Base-by-base conservation (phyloP, 2,329 filamentous ascomycete genomes). In the Fusarium papillatum region DNA sequence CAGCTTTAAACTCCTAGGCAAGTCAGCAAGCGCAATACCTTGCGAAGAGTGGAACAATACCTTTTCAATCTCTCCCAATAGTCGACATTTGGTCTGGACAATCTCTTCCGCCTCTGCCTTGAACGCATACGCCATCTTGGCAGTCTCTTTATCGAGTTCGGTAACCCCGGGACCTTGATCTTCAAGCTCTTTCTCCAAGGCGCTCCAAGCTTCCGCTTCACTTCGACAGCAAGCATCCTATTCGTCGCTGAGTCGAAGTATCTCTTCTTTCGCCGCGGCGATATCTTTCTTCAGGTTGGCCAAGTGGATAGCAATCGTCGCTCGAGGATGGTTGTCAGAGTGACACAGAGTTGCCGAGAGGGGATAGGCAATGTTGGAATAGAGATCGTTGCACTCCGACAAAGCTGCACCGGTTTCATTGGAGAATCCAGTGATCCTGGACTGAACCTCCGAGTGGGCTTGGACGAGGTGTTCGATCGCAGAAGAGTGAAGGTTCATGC, bases 281-380 rank as follows among this genome's bases (percentile, higher is more conserved):
- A 84, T 66, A 8, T 78, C 73, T 3, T 70, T 64, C 1, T 78
- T 71, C 3, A 84, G 53, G 2, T 46, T 64, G 1, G 72, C 36
- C 5, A 84, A 36, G 24, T 84, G 84, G 3, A 67, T 62, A 0
- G 66, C 68, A 2, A 85, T 72, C 0, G 76, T 82, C 0, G 79
- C 80, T n/a, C 66, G 66, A 1, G 81, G 75, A 11, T 77, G 64
- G 1, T 64, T 71, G 19, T 76, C 64, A 1, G 78, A 77, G 41
- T 80, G 75, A 22, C 83, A 85, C 5, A 83, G 66, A 0, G 84
- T 85, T 2, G 77, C 79, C 1, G 79, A 79, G 2, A 85, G 69
- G 1, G 83, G 83, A n/a, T 78, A 79, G 0, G 76, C 64, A 9
- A 85, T 79, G 68, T 83, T 83, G 34, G 71, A 68, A 55, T 84